Evolutionary conservation across 2,329 filamentous ascomycete genomes (phyloP), one percentile per base, ranked within the genome.

Genomic region (Colletotrichum tabaci): DNA sequence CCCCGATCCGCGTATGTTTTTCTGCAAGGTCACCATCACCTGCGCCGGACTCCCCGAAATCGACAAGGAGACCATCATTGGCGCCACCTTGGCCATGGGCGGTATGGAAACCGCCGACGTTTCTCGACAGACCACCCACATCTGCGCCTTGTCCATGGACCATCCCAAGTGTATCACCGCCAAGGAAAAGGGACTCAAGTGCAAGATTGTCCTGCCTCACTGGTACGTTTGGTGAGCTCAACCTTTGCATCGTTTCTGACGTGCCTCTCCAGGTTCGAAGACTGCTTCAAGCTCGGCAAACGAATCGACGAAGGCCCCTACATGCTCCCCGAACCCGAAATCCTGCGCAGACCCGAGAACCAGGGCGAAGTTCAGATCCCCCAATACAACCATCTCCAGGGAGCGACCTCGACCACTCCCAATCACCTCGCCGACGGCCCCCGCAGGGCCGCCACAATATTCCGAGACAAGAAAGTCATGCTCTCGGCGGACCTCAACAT

Each of bases 41-140:
- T 97, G 94, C 78, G 94, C 92, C 57, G 93, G 96, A 77, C 90
- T 99, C 57, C 96, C 96, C 0, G 86, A 90, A 46, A 93, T 91
- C 46, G 96, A 99, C 81, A 94, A 95, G 79, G 96, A 98, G 82
- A 94, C 95, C 13, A 98, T 99, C 67, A 90, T 94, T 49, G 96
- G 95, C 13, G 96, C 94, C 1, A 94, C 96, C 2, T 84, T 98
- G 77, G 96, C 96, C 0, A 91, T 98, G 83, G 96, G 96, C 26
- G 96, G 96, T 18, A 89, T 94, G 76, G 94, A 95, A 78, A 92
- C 91, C 26, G 89, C 90, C 61, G 88, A 90, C 63, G 84, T 97
- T 56, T 92, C 91, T 5, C 93, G 90, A 68, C 81, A 92, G 74
- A 94, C 94, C 10, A 98, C 96, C 2, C 96, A 99, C 81, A 89